Percentiles rank a stretch among this genome's conserved stretches.
These are phyloP conservation scores for Arctium lappa DNA, from an alignment of 129 eudicot genomes.

Conservation along the genomic window DNA sequence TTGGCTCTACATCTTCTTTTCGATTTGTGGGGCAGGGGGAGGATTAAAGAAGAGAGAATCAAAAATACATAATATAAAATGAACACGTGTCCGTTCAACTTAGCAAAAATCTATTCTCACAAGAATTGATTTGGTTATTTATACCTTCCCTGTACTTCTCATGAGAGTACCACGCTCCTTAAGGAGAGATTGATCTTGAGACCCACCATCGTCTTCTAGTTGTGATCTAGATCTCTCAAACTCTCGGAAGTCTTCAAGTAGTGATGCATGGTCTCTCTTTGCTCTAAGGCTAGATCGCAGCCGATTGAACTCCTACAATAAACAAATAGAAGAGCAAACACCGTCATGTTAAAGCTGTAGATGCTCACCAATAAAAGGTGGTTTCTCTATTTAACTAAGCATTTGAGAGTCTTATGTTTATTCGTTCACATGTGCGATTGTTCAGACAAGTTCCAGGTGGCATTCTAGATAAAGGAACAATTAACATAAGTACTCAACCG, in stretches of 20 bases:
- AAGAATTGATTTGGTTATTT: neutral
- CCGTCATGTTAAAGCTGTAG: neutral
- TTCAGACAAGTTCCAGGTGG: neutral
- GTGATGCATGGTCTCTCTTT: constrained; percentile 92
- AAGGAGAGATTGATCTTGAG: constrained; percentile 71
- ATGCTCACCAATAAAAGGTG: neutral
- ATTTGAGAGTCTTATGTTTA: neutral
- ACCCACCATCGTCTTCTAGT: constrained; percentile 79
- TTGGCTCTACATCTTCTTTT: neutral
- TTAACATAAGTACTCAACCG: neutral
- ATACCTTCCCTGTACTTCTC: constrained; percentile 85
- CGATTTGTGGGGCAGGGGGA: neutral
- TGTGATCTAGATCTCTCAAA: constrained; percentile 83
- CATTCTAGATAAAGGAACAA: neutral
- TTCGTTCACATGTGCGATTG: neutral
- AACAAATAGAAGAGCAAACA: neutral
- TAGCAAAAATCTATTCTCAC: neutral
- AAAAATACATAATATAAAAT: neutral
- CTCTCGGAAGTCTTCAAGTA: constrained; percentile 91
- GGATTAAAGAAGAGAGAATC: neutral
- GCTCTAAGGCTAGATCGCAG: constrained; percentile 89
- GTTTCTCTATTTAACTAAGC: neutral
- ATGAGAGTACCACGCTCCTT: constrained; percentile 77
- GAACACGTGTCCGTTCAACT: neutral
- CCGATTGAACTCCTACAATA: constrained; percentile 71